Conservation (phyloP, 2,329 filamentous ascomycete species). For the Microdochium bolleyi region DNA sequence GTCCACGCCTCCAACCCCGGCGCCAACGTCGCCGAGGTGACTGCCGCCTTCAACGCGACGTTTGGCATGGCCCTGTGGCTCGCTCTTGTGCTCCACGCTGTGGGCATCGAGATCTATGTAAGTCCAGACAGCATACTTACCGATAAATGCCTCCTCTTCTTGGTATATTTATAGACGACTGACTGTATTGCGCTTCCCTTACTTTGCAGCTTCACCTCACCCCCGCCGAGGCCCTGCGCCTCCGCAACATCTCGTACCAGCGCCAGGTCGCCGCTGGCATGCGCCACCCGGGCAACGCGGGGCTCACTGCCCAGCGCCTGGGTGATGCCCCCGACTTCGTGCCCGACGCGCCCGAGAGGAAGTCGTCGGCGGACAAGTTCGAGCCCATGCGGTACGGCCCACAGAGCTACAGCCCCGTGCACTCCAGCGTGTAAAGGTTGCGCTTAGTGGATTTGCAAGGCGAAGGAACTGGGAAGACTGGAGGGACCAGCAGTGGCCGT, state of each 20-base stretch:
- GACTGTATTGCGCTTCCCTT: background rate
- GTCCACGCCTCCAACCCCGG: constrained; percentile 24
- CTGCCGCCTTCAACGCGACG: constrained; percentile 33
- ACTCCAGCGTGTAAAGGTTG: background rate
- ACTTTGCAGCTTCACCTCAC: constrained; percentile 20
- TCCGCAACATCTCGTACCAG: constrained; percentile 35
- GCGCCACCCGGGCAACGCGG: constrained; percentile 28
- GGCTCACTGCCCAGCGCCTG: constrained; percentile 25
- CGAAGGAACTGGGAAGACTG: too few species aligned
- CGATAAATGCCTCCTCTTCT: too few species aligned
- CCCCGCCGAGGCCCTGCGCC: constrained; percentile 32
- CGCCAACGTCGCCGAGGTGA: constrained; percentile 18
- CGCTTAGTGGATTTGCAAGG: too few species aligned
- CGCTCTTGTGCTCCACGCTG: constrained; percentile 38
- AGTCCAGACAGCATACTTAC: too few species aligned
- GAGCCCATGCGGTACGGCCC: background rate
- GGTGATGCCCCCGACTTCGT: constrained; percentile 18
- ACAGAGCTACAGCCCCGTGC: background rate
- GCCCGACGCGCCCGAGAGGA: background rate
- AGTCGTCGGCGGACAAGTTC: background rate
- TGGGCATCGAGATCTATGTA: constrained; percentile 40
- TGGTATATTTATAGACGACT: background rate
- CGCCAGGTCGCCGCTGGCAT: constrained; percentile 36
- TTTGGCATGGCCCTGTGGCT: constrained; percentile 49
- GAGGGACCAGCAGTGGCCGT: too few species aligned